Evolutionary conservation across 768 basidiomycete genomes (phyloP).

Genomic region (Auricularia cornea): DNA sequence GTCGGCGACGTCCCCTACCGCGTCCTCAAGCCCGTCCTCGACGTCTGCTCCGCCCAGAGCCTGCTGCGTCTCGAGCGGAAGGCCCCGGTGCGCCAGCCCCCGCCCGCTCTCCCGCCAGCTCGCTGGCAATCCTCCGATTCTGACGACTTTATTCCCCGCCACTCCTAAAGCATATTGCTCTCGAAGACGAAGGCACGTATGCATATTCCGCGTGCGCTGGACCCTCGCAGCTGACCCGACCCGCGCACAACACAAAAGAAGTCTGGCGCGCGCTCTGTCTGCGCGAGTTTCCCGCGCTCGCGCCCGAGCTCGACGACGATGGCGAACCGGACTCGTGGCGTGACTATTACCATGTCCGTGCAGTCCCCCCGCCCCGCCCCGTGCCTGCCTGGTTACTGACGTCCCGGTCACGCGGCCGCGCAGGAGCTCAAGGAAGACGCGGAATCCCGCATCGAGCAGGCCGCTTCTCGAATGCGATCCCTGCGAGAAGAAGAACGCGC

Average conservation of each 20-base stretch:
- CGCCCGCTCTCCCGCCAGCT: background rate
- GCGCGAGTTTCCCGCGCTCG: conserved; percentile 49
- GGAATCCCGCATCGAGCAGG: conserved; percentile 54
- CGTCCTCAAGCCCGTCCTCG: conserved; percentile 64
- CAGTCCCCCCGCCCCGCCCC: background rate
- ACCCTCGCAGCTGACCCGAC: background rate
- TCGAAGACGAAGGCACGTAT: conserved; percentile 13
- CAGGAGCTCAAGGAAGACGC: conserved; percentile 54
- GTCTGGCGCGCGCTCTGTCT: conserved; percentile 40
- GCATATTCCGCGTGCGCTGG: background rate
- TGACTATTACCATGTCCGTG: conserved; percentile 59
- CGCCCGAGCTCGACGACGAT: conserved; percentile 31
- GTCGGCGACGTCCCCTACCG: conserved; percentile 43
- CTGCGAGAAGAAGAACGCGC: conserved; percentile 64
- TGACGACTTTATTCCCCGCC: no score
- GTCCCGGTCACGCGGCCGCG: conserved; percentile 9
- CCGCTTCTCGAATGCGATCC: conserved; percentile 50
- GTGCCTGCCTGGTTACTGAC: background rate
- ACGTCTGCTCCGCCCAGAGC: conserved; percentile 63
- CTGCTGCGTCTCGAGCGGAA: conserved; percentile 58
- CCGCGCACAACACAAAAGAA: conserved; percentile 30
- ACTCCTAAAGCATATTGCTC: conserved; percentile 9
- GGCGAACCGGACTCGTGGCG: conserved; percentile 57
- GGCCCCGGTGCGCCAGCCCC: conserved; percentile 49
- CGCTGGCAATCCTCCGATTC: background rate